These are phyloP conservation scores for Scedosporium apiospermum DNA, from an alignment of 2,329 filamentous ascomycete species.

Conservation along the genomic window DNA sequence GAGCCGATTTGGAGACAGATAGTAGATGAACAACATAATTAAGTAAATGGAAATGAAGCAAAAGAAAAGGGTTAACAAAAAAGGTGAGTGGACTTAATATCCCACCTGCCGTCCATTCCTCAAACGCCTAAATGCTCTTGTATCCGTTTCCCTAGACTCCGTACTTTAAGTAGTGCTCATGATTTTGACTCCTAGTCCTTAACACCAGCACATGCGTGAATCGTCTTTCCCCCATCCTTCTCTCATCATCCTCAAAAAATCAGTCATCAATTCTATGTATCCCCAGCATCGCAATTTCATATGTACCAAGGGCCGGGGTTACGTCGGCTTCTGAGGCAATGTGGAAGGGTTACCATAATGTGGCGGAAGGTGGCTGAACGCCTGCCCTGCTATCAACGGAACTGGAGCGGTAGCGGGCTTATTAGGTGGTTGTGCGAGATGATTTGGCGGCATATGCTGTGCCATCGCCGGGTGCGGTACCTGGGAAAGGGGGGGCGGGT, in stretches of 20 bases:
- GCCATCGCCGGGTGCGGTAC: constrained; percentile 14
- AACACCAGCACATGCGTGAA: constrained; percentile 5
- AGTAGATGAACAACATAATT: background rate
- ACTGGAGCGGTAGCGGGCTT: constrained; percentile 35
- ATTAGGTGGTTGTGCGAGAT: constrained; percentile 31
- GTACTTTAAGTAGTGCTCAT: background rate
- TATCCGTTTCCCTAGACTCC: background rate
- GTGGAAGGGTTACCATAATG: constrained; percentile 51
- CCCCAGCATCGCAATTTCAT: background rate
- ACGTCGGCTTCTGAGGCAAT: constrained; percentile 45
- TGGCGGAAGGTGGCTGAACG: constrained; percentile 42
- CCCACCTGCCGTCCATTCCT: background rate
- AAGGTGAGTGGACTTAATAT: background rate
- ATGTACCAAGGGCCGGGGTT: background rate
- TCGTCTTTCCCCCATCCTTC: background rate
- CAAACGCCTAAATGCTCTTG: constrained; percentile 5
- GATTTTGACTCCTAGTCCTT: constrained; percentile 1
- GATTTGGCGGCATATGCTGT: constrained; percentile 26
- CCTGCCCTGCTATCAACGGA: constrained; percentile 24
- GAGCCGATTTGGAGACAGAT: background rate
- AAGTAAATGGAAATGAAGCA: background rate
- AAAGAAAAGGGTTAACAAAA: background rate
- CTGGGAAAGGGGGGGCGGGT: background rate
- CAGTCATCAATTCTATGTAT: background rate
- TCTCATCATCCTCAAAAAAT: background rate